Evolutionary conservation across 176 grass and related monocot species (phyloP), one percentile per base, ranked within the genome.

Genomic region (Avena atlantica): DNA sequence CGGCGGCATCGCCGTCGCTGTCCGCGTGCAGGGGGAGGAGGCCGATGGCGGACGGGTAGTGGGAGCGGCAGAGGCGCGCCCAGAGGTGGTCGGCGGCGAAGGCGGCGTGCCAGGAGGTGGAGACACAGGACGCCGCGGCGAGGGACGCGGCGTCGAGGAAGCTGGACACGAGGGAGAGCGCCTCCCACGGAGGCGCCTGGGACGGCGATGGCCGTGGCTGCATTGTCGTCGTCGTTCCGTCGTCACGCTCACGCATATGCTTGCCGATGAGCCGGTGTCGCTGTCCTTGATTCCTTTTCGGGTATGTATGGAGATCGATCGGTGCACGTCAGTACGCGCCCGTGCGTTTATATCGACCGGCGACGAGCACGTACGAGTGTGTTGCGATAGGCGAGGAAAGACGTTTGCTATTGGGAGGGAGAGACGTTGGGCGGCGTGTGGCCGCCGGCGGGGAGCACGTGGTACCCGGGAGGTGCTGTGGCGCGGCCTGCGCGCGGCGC

Each of bases 71-170:
- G 79, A 93, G 90, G 13, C 78, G 81, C 69, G 31, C 78, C 93
- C 93, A 94, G 67, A 95, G 91, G 78, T 91, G 20, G 61, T 98
- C 89, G 16, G 74, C 87, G 74, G 88, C 77, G 93, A 95, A 90
- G 85, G 78, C 83, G 78, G 64, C 63, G 80, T 37, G 79, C 93
- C 95, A 98, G 16, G 87, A 83, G 31, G 82, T 92, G 89, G 91
- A 95, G 53, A 93, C 91, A 59, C 91, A 95, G 74, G 86, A 95
- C 17, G 91, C 93, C 63, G 55, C 37, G 11, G 85, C 87, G 9
- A 98, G 93, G 14, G 91, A 89, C 51, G 88, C 63, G 58, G 89
- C 89, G n/a, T 95, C 87, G 21, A 95, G 84, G 68, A 85, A 81
- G 29, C 81, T 86, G 44, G 84, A 82, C 3, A 93, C 42, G 23